Base-by-base conservation (phyloP, 1,284 basidiomycete genomes). In the Volvariella surrecta region DNA sequence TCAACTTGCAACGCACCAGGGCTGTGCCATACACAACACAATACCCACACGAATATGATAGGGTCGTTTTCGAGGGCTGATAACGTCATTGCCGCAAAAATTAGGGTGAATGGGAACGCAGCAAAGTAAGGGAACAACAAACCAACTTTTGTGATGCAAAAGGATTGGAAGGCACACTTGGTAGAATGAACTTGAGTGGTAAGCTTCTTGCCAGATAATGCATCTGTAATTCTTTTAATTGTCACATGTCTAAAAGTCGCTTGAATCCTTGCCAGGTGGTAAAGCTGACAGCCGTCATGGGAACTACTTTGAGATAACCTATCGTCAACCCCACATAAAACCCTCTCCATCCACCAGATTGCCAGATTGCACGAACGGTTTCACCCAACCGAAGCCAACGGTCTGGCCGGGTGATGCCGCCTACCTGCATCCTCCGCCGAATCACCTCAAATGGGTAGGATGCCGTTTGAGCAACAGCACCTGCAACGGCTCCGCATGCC, bases 371-470 rank as follows among this genome's bases (percentile, higher is more conserved):
- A 32, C 62, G 59, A 11, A 82, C 73, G 0, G 89, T 91, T 62
- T 95, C 89, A 45, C 74, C 72, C 78, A 87, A 90, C 7, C 77
- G 72, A 31, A 93, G 60, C 82, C 86, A 89, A 37, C 82, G 68
- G 56, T 85, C 83, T 0, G 86, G 87, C 22, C 72, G 71, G 19
- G 81, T 81, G 42, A 90, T 67, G 1, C 93, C 95, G 9, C 93
- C 94, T 3, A 99, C 91, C 64, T 99, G 96, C 89, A 98, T 96
- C 45, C 92, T 73, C 44, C 96, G 70, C 32, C 96, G 75, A 28
- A 98, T 75, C 40, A 99, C 87, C 60, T 99, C 96, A 56, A 99
- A 92, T 1, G 96, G 96, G 58, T 99, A 99, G 16, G 91, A 92
- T 2, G 80, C 81, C 0, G 94, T 96, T 62, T 99, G 95, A 2